Conservation (phyloP, 768 basidiomycete genomes). For the Pleurotus ostreatus region DNA sequence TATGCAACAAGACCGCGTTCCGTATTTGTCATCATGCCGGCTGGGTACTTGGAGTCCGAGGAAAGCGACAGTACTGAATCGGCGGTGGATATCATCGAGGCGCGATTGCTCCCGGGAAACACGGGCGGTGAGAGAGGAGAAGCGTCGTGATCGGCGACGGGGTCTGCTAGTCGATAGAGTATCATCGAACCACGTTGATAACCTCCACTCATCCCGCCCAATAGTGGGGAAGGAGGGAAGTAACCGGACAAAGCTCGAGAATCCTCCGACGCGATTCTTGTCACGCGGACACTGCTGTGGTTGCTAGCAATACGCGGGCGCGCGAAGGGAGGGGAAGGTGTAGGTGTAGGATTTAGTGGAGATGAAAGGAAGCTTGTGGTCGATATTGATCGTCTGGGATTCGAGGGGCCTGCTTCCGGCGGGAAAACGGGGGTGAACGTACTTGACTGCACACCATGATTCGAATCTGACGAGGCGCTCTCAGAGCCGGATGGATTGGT, state of each 20-base stretch:
- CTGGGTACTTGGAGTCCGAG: constrained; percentile 7
- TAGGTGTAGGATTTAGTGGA: not conserved
- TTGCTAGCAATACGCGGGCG: not conserved
- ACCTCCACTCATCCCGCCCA: not conserved
- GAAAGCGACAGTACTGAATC: constrained; percentile 13
- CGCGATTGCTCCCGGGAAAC: constrained; percentile 11
- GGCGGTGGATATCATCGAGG: constrained; percentile 14
- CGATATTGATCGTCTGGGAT: constrained; percentile 1
- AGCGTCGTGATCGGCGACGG: constrained; percentile 10
- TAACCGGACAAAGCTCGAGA: constrained; percentile 4
- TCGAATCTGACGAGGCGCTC: not conserved
- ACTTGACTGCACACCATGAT: not conserved
- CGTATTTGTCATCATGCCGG: constrained; percentile 4
- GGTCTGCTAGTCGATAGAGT: constrained; percentile 20
- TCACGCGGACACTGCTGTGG: constrained; percentile 4
- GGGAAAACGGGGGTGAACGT: not conserved
- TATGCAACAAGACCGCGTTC: constrained; percentile 50
- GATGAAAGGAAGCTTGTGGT: constrained; percentile 3
- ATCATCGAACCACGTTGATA: constrained; percentile 20
- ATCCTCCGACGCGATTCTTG: constrained; percentile 5
- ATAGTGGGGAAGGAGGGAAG: constrained; percentile 1
- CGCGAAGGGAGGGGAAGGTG: not conserved
- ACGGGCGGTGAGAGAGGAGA: constrained; percentile 14
- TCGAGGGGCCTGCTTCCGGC: constrained; percentile 2
- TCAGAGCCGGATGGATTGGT: not conserved